Base-by-base conservation (phyloP, 768 basidiomycete species). In the Boletus rubescentipes region DNA sequence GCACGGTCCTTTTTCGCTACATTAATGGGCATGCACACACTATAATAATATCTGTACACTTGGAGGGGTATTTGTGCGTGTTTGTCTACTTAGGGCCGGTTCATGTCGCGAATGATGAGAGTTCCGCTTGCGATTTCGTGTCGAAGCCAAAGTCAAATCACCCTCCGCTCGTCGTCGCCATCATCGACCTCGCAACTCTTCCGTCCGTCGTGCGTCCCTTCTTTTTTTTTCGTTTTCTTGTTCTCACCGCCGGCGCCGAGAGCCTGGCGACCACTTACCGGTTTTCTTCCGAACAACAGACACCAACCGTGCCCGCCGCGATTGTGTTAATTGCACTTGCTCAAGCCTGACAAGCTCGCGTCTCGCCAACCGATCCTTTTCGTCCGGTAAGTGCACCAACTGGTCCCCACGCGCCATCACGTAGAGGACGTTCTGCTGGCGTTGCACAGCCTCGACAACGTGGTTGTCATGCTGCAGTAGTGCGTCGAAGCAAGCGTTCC, bases 1-100 rank as follows among this genome's bases (percentile, higher is more conserved):
- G 49, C 62, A 67, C 57, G 37, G 48, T 49, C 54, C 54, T 49
- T 45, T 53, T 39, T 45, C 42, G 21, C 44, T 69, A 71, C 57
- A 55, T 41, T 60, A 61, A n/a, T 52, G 42, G 58, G 46, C 60
- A 64, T 51, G 60, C 59, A 60, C 48, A 49, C 48, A 49, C 57
- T 56, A 61, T 63, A 64, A 61, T 63, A 64, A 65, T 65, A 58
- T 59, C 35, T 67, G 67, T 69, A 71, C 36, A 50, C 26, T 31
- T 61, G 12, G 32, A 11, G 20, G 43, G 18, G 3, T 59, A 2
- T 70, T 70, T 70, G 69, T 11, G n/a, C 14, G 36, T 71, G 56
- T 72, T 70, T 70, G 61, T 54, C 16, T 69, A 11, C 61, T 72
- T 70, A 70, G 69, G 69, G 69, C 69, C 64, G 69, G 68, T 66